These are phyloP conservation scores for Trichophyton benhamiae DNA, from an alignment of 2,329 filamentous ascomycete species.

Conservation along the genomic window DNA sequence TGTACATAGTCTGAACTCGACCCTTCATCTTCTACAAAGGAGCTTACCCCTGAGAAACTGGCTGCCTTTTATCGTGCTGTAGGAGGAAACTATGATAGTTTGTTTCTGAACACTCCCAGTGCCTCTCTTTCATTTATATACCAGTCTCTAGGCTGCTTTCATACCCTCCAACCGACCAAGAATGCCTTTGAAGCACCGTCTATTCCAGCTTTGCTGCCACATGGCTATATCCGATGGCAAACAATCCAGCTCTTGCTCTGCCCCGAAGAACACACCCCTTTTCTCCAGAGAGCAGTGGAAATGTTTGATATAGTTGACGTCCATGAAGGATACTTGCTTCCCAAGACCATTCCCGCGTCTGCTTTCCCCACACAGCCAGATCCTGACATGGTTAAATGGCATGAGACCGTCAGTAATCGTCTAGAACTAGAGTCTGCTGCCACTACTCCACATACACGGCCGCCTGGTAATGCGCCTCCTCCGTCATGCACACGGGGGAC, in stretches of 20 bases:
- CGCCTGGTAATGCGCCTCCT: neutral
- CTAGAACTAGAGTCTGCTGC: slow-evolving; percentile 48
- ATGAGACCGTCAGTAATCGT: slow-evolving; percentile 60
- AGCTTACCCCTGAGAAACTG: slow-evolving; percentile 52
- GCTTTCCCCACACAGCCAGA: slow-evolving; percentile 64
- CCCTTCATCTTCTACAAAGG: slow-evolving; percentile 17
- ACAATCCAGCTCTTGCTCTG: slow-evolving; percentile 78
- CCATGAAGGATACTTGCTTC: slow-evolving; percentile 46
- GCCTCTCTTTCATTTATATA: slow-evolving; percentile 81
- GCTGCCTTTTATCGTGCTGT: slow-evolving; percentile 65
- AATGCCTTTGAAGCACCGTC: slow-evolving; percentile 61
- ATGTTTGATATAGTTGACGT: slow-evolving; percentile 66
- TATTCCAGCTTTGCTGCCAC: slow-evolving; percentile 68
- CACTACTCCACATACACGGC: neutral
- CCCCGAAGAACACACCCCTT: slow-evolving; percentile 76
- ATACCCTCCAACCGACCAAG: slow-evolving; percentile 62
- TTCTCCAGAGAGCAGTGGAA: slow-evolving; percentile 66
- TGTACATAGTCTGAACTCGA: slow-evolving; percentile 8
- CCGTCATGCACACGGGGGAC: neutral
- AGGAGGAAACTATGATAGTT: slow-evolving; percentile 61
- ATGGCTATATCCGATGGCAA: slow-evolving; percentile 88
- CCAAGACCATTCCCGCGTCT: slow-evolving; percentile 52
- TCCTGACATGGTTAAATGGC: slow-evolving; percentile 72
- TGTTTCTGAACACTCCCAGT: slow-evolving; percentile 66
- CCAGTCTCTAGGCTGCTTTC: slow-evolving; percentile 79